These are phyloP conservation scores for Podosphaera xanthii DNA, from an alignment of 2,329 filamentous ascomycete species.

Conservation along the genomic window DNA sequence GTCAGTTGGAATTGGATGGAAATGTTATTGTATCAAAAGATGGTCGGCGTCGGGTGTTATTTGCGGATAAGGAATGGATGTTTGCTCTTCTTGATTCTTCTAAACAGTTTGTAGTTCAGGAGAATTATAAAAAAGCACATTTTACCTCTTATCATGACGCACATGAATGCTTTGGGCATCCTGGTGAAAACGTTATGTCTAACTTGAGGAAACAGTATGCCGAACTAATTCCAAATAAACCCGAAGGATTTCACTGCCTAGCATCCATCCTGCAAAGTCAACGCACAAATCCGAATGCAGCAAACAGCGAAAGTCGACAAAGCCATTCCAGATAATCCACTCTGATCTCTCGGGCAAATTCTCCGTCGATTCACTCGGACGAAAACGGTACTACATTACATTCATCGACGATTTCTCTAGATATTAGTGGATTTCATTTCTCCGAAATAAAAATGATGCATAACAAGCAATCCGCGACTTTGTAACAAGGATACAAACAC, in stretches of 20 bases:
- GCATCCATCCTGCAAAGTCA: neutral
- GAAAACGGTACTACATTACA: conserved; percentile 1
- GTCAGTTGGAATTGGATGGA: neutral
- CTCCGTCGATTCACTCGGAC: neutral
- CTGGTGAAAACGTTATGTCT: neutral
- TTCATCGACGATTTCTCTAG: neutral
- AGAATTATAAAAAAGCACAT: neutral
- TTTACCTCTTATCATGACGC: neutral
- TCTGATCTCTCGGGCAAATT: neutral
- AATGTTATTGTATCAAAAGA: neutral
- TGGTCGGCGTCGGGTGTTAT: neutral
- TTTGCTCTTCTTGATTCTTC: neutral
- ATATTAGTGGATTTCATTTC: neutral
- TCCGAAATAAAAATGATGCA: neutral
- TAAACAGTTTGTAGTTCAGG: neutral
- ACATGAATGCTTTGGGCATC: neutral
- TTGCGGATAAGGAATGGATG: neutral
- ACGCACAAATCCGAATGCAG: neutral
- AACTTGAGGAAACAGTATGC: neutral
- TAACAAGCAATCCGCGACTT: neutral
- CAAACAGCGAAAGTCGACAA: neutral
- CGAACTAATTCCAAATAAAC: neutral
- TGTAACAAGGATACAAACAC: neutral
- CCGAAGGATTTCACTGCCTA: neutral
- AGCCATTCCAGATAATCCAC: neutral